Evolutionary conservation across 1,284 basidiomycete species (phyloP), one percentile per base, ranked within the genome.

Genomic region (Ustilago crameri): DNA sequence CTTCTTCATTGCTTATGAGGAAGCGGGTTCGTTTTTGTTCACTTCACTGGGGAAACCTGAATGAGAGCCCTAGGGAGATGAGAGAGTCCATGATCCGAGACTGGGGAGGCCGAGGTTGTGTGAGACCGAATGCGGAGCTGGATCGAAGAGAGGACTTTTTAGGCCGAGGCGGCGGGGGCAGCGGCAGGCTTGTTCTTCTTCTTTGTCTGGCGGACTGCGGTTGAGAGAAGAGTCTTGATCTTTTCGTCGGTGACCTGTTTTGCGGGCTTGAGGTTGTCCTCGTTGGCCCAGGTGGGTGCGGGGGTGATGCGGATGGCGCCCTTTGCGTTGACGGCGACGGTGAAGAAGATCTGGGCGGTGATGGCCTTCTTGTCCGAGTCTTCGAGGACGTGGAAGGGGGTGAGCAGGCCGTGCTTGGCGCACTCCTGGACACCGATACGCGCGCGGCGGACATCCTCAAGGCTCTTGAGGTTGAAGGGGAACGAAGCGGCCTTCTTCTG

Each of bases 401-500:
- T 93, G 63, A 95, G 88, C 20, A 95, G 87, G 81, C 89, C 89
- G 85, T 98, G 95, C 84, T 95, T 91, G 44, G 93, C 92, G 62
- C 95, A 95, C 86, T 98, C 95, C 84, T 93, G 91, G 34, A 98
- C 88, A 78, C 95, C 95, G 88, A 98, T 91, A 54, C 94, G 90
- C 22, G 93, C 91, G 57, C 92, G 89, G 86, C 95, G 93, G 87
- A 97, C 94, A 82, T 98, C 95, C 65, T 97, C 95, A 65, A 98
- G 87, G 53, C 88, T 88, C 72, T 95, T 91, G 67, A 98, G 88
- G 82, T 95, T 97, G 88, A 98, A 97, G 43, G 95, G 95, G 90
- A 98, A 98, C 8, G 93, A 88, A 26, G 95, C 95, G 34, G 95
- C 92, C 85, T 97, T 98, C 88, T 95, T 95, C 85, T 95, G 92